These are phyloP conservation scores for Aspergillus aculeatus DNA, from an alignment of 2,329 filamentous ascomycete species.

Conservation along the genomic window DNA sequence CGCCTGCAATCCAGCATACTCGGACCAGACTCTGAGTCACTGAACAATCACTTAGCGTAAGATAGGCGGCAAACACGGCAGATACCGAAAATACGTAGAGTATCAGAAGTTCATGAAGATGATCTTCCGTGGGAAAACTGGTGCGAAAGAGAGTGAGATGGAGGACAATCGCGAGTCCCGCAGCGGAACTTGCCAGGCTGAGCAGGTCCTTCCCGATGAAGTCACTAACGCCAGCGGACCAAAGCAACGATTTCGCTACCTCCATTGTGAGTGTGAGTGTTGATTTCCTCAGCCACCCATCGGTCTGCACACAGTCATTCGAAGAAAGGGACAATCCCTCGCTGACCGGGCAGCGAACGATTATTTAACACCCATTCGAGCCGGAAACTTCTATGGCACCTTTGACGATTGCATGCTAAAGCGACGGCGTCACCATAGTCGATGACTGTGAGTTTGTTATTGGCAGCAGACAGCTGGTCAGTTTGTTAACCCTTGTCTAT, in stretches of 20 bases:
- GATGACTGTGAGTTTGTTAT: too few relatives aligned
- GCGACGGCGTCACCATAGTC: too few relatives aligned
- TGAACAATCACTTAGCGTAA: not conserved
- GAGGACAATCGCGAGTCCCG: not conserved
- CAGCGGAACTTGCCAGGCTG: not conserved
- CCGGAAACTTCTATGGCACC: too few relatives aligned
- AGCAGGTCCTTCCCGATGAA: not conserved
- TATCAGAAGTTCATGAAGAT: conserved; percentile 1
- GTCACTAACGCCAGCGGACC: not conserved
- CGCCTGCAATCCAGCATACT: not conserved
- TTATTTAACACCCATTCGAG: too few relatives aligned
- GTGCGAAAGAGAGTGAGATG: conserved; percentile 9
- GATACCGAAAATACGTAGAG: not conserved
- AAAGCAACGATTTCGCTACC: not conserved
- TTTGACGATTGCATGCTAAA: too few relatives aligned
- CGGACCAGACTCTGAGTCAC: not conserved
- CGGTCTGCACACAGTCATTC: too few relatives aligned
- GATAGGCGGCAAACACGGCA: not conserved
- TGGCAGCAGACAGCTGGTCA: too few relatives aligned
- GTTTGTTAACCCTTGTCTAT: too few relatives aligned
- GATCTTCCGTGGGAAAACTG: conserved; percentile 9
- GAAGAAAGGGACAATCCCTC: too few relatives aligned
- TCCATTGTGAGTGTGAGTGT: not conserved
- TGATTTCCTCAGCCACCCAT: too few relatives aligned
- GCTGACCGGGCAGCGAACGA: too few relatives aligned